These are phyloP conservation scores for Boletus fagicola DNA, from an alignment of 768 basidiomycete species.

Conservation along the genomic window DNA sequence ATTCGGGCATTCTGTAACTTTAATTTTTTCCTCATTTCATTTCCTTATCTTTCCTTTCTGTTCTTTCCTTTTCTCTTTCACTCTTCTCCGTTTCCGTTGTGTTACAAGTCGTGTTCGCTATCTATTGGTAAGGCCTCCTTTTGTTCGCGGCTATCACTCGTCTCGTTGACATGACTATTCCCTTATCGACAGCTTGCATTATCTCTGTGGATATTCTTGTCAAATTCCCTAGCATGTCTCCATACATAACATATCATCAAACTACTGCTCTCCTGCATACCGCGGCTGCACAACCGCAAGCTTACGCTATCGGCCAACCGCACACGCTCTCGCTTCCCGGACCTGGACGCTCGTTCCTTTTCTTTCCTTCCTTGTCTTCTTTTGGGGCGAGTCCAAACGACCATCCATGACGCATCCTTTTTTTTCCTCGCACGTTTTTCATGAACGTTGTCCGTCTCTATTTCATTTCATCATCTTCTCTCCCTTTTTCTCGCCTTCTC, in stretches of 20 bases:
- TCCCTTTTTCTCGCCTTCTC: no score
- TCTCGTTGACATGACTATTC: not conserved
- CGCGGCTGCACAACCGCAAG: not conserved
- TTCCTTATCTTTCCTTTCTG: not conserved
- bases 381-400: not conserved
- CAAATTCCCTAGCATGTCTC: slow-evolving; percentile 24
- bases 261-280: slow-evolving; percentile 17
- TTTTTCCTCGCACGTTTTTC: not conserved
- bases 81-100: slow-evolving; percentile 1
- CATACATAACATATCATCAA: slow-evolving; percentile 30
- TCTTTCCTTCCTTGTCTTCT: not conserved
- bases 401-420: not conserved
- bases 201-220: slow-evolving; percentile 32
- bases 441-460: not conserved
- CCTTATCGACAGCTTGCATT: slow-evolving; percentile 23
- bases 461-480: not conserved
- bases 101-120: slow-evolving; percentile 20
- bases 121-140: slow-evolving; percentile 25
- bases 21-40: not conserved
- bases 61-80: not conserved
- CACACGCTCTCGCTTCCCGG: not conserved
- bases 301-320: not conserved
- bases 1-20: slow-evolving; percentile 72
- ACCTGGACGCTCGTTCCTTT: not conserved
- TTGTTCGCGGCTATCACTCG: not conserved